Conservation (phyloP, 164 flowering plant species). For the Stephania japonica region DNA sequence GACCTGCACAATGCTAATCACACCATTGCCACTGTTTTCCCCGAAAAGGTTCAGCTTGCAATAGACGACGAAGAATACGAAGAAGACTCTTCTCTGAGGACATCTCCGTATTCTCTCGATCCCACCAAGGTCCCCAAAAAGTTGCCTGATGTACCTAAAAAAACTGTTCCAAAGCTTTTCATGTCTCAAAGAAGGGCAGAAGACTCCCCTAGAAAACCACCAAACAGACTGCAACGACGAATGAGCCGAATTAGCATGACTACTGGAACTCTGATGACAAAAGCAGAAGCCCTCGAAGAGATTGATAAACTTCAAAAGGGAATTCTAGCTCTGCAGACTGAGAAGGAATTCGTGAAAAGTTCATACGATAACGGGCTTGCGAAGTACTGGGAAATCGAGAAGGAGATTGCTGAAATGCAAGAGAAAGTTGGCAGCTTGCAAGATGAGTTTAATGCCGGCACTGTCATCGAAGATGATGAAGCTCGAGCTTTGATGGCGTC, state of each 20-base stretch:
- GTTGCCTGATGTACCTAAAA: conserved; percentile 20
- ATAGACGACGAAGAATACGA: conserved; percentile 55
- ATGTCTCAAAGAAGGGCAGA: conserved; percentile 21
- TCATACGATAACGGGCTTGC: conserved; percentile 44
- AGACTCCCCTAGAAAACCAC: conserved; percentile 13
- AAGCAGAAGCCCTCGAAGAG: conserved; percentile 28
- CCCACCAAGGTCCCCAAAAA: conserved; percentile 6
- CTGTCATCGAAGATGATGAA: conserved; percentile 61
- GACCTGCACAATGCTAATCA: conserved; percentile 77
- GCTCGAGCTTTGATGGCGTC: conserved; percentile 65
- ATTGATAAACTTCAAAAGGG: conserved; percentile 61
- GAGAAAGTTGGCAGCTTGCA: conserved; percentile 43
- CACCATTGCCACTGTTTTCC: conserved; percentile 73
- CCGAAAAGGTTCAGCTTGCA: conserved; percentile 52
- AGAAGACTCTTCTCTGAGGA: conserved; percentile 13
- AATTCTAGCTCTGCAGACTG: conserved; percentile 65
- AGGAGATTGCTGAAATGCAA: conserved; percentile 53
- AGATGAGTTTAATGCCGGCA: conserved; percentile 57
- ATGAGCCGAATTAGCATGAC: conserved; percentile 6
- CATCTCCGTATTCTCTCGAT: conserved; percentile 8
- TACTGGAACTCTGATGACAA: conserved; percentile 18
- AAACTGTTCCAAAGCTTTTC: conserved; percentile 28
- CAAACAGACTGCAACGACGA: conserved; percentile 23
- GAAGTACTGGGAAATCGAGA: conserved; percentile 65
- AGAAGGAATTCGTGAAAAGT: conserved; percentile 71